Conservation (phyloP, 345 rosid genomes). For the Eucalyptus urophylla region DNA sequence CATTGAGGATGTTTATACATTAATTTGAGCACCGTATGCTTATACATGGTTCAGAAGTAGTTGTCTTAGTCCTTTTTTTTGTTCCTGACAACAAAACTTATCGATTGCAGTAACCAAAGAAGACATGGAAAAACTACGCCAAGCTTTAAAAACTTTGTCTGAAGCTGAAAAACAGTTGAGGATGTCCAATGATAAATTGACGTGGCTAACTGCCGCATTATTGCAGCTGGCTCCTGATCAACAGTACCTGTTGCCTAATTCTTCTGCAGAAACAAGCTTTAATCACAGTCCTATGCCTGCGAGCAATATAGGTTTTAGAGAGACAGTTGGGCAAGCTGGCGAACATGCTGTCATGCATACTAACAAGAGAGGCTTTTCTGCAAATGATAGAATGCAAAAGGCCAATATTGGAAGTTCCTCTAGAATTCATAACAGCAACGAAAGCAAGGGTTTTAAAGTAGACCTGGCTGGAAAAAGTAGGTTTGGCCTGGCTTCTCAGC, state of each 20-base stretch:
- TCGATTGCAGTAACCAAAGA: conserved; percentile 65
- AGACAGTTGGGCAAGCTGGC: conserved; percentile 14
- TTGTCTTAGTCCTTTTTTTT: not conserved
- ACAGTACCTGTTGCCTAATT: conserved; percentile 54
- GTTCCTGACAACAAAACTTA: conserved; percentile 2
- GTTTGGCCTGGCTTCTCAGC: conserved; percentile 19
- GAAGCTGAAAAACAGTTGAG: conserved; percentile 97
- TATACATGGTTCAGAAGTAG: not conserved
- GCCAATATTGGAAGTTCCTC: conserved; percentile 12
- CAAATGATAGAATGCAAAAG: conserved; percentile 20
- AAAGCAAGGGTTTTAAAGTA: conserved; percentile 2
- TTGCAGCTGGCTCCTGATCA: conserved; percentile 99
- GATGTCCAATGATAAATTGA: conserved; percentile 79
- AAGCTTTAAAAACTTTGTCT: conserved; percentile 82
- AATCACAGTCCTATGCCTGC: conserved; percentile 33
- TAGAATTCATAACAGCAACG: conserved; percentile 1
- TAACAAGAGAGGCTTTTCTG: conserved; percentile 17
- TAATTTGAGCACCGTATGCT: not conserved
- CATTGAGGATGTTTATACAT: not conserved
- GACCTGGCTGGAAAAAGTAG: conserved; percentile 28
- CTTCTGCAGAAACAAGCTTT: conserved; percentile 58
- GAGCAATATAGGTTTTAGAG: conserved; percentile 21
- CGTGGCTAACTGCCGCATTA: conserved; percentile 96
- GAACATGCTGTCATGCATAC: conserved; percentile 12
- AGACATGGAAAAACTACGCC: conserved; percentile 93